These are phyloP conservation scores for Anisogramma anomala DNA, from an alignment of 2,329 filamentous ascomycete genomes.

Conservation along the genomic window DNA sequence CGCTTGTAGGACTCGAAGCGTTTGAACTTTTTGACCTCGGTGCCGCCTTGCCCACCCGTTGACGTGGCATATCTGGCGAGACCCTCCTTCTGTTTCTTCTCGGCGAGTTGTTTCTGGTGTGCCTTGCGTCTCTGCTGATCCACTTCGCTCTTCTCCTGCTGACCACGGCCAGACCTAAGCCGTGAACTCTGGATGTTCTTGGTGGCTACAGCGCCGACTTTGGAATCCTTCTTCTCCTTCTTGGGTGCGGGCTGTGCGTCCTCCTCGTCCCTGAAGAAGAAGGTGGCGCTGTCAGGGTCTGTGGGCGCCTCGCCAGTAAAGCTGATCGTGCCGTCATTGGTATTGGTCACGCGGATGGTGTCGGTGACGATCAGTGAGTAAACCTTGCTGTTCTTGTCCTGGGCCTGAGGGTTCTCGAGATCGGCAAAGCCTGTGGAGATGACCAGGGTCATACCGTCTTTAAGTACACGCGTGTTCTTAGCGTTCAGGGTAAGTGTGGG, in stretches of 20 bases:
- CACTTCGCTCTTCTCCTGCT: constrained; percentile 71
- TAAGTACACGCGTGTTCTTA: constrained; percentile 73
- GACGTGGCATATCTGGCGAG: constrained; percentile 76
- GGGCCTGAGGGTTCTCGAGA: constrained; percentile 72
- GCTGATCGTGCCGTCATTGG: constrained; percentile 59
- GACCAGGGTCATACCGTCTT: constrained; percentile 94
- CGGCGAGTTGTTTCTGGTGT: constrained; percentile 80
- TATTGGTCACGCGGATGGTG: constrained; percentile 72
- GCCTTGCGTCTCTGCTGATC: constrained; percentile 76
- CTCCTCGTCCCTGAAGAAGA: constrained; percentile 97
- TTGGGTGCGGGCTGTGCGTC: constrained; percentile 78
- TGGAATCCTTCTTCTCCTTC: constrained; percentile 75
- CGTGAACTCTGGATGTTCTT: constrained; percentile 95
- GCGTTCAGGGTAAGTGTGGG: constrained; percentile 70
- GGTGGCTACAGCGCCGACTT: constrained; percentile 76
- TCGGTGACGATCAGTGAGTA: constrained; percentile 89
- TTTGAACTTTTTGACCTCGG: constrained; percentile 97
- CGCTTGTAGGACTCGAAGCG: constrained; percentile 98
- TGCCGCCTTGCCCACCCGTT: constrained; percentile 72
- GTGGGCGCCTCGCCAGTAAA: constrained; percentile 90
- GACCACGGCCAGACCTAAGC: constrained; percentile 78
- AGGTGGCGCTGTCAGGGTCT: constrained; percentile 87
- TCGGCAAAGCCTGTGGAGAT: constrained; percentile 85
- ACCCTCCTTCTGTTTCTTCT: constrained; percentile 84
- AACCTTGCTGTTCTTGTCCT: constrained; percentile 78